Base-by-base conservation (phyloP, 2,329 filamentous ascomycete species). In the Aspergillus pseudoglaucus region DNA sequence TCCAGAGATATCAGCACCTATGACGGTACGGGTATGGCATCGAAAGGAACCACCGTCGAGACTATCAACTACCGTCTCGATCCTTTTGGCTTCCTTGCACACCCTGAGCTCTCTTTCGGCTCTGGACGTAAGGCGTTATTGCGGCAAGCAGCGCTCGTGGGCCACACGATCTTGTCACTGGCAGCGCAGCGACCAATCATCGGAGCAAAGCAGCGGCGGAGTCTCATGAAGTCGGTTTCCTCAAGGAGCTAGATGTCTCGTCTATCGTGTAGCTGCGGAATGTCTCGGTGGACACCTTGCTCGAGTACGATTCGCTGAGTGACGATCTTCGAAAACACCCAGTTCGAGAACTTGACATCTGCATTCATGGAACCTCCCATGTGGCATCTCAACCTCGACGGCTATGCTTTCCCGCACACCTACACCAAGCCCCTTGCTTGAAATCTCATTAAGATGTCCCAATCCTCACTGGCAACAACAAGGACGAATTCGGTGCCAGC, bases 11-110 rank as follows among this genome's bases (percentile, higher is more conserved):
- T 53, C n/a, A 17, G 44, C 4, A 53, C 51, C n/a, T 60, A 59
- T 38, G 53, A 59, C 42, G 56, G 57, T 10, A 49, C 53, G 3
- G 53, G 53, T 25, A 47, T 60, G 15, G 58, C 51, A 4, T 46
- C 46, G n/a, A 53, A 57, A 25, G 55, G 55, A n/a, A 55, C 54
- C 35, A 45, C 58, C 8, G 52, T 61, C 5, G 59, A 59, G 2
- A 58, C 54, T 2, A 33, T 59, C 27, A 61, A 60, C 50, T 60
- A 59, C 43, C 55, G 58, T 8, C 44, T 60, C 35, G 75, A 74
- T 18, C 58, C 75, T 4, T 57, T 61, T 20, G 59, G 58, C 6
- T 61, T 53, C 41, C 52, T 59, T 2, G 58, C 56, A 12, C 57
- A 59, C 18, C 60, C 61, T n/a, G 57, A 59, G 7, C 47, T 62